Base-by-base conservation (phyloP, 73 alveolate species). In the Paraurostyla sp. region DNA sequence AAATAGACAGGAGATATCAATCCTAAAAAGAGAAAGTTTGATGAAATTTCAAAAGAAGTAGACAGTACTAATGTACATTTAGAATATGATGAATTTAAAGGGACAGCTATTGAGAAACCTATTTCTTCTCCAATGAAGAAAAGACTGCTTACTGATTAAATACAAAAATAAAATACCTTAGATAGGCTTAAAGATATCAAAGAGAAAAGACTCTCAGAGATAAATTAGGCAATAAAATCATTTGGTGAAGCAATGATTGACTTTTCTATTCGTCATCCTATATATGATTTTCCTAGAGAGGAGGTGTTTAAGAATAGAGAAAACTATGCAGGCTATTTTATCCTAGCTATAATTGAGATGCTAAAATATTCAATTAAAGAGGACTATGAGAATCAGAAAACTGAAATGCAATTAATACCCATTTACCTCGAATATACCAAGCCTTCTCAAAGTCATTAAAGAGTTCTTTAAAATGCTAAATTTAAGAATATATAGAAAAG, bases 261-360 rank as follows among this genome's bases (percentile, higher is more conserved):
- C 68, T 85, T 85, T 38, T 20, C 58, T 4, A n/a, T 54, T 40
- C 16, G 80, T 20, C 87, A 36, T 83, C 89, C 54, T 16, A 81
- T 83, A 43, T 59, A 60, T 48, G 35, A 42, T 25, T 33, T 60
- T 35, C 60, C 76, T 20, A 38, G 62, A 32, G 80, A 62, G 0
- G 73, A 51, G 0, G 95, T 81, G 13, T 83, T 81, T 33, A 22
- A 40, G n/a, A 83, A 45, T 48, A 29, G 95, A 41, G 85, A 65
- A 35, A 38, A 49, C 59, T 90, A 90, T 60, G 43, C 89, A 36
- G 71, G 78, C 33, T 90, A 46, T 82, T 90, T 48, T 52, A 83
- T 71, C 13, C 46, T 90, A 16, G 90, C 95, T 0, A 78, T 90
- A 20, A 49, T 83, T 1, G 95, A 90, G 42, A 90, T 90, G 95